Conservation (phyloP, 768 basidiomycete genomes). For the Leccinum arenicola region DNA sequence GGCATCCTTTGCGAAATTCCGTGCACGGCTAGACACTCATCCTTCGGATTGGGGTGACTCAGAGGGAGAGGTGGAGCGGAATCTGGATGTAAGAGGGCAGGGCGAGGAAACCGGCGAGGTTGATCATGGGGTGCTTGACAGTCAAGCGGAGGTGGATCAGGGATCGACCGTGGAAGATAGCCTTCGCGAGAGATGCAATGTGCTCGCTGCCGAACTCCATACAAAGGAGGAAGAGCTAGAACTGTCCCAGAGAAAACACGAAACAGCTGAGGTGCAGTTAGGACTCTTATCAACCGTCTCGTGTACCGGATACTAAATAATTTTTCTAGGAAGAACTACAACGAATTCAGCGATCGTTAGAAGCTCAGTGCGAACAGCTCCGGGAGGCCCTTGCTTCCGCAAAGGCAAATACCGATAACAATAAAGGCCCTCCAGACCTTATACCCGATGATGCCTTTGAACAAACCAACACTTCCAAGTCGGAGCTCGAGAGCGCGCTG, state of each 20-base stretch:
- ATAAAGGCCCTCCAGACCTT: slow-evolving; percentile 2
- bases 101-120: slow-evolving; percentile 17
- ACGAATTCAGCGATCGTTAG: slow-evolving; percentile 12
- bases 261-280: slow-evolving; percentile 22
- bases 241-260: slow-evolving; percentile 12
- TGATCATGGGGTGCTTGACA: slow-evolving; percentile 2
- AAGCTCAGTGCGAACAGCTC: slow-evolving; percentile 21
- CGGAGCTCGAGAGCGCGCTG: slow-evolving; percentile 1
- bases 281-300: background rate
- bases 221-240: slow-evolving; percentile 20
- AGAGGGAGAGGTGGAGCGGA: slow-evolving; percentile 26
- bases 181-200: slow-evolving; percentile 15
- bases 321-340: slow-evolving; percentile 21
- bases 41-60: slow-evolving; percentile 20
- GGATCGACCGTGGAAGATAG: background rate
- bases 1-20: slow-evolving; percentile 32
- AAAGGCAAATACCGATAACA: slow-evolving; percentile 1
- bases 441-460: slow-evolving; percentile 4
- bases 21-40: slow-evolving; percentile 23
- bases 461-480: slow-evolving; percentile 1
- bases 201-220: slow-evolving; percentile 18
- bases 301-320: slow-evolving; percentile 7
- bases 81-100: slow-evolving; percentile 14
- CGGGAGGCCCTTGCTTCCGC: slow-evolving; percentile 12
- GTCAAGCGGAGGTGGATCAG: slow-evolving; percentile 10